Conservation (phyloP, 345 rosid species). For the Rhodamnia argentea region DNA sequence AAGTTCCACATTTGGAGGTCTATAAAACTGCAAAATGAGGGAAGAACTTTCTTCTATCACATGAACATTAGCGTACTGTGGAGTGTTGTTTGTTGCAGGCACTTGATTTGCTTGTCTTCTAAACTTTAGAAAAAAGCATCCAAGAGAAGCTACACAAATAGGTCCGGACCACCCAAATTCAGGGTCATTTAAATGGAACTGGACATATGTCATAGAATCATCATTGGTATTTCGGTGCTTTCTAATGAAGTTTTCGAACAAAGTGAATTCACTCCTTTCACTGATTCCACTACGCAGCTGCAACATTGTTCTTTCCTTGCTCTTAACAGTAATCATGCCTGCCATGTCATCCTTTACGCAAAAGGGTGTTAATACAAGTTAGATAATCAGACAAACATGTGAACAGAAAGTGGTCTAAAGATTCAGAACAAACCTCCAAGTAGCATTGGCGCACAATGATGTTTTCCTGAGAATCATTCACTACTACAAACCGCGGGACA, state of each 20-base stretch:
- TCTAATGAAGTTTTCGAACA: constrained; percentile 73
- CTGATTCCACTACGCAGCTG: constrained; percentile 40
- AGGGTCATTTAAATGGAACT: constrained; percentile 53
- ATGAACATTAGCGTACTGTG: constrained; percentile 65
- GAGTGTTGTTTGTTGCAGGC: constrained; percentile 11
- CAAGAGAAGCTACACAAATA: constrained; percentile 75
- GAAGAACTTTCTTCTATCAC: constrained; percentile 84
- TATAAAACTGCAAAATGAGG: constrained; percentile 62
- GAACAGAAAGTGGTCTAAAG: background rate
- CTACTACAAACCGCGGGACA: constrained; percentile 67
- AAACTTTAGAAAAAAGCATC: constrained; percentile 78
- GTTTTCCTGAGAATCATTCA: constrained; percentile 57
- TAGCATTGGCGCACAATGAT: constrained; percentile 64
- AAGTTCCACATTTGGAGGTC: constrained; percentile 51
- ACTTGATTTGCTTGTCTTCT: constrained; percentile 47
- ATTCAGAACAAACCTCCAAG: constrained; percentile 51
- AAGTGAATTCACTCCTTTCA: constrained; percentile 45
- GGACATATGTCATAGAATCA: constrained; percentile 40
- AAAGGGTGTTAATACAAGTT: constrained; percentile 5
- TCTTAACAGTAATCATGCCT: constrained; percentile 32
- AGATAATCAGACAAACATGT: background rate
- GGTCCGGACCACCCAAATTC: constrained; percentile 85
- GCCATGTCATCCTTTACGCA: constrained; percentile 52
- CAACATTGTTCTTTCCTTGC: constrained; percentile 44
- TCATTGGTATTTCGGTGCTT: constrained; percentile 60